Conservation (phyloP, 257 asterid species). For the Coffea canephora region DNA sequence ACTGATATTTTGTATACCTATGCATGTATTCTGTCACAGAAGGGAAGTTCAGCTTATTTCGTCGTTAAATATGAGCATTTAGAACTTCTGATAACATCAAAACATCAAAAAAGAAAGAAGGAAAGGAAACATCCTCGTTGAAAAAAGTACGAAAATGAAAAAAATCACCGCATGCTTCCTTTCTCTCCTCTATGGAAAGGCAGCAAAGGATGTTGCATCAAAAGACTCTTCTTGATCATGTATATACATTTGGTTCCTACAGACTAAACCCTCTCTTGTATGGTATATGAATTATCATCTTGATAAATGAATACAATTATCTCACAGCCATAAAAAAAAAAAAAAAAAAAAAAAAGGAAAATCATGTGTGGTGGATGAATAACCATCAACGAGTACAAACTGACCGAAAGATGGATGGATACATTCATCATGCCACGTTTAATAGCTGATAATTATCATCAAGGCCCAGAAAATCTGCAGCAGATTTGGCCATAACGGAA, state of each 20-base stretch:
- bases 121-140: not conserved
- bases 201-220: not conserved
- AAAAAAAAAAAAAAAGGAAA: too few relatives aligned
- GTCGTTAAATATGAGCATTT: not conserved
- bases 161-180: not conserved
- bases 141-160: not conserved
- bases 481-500: slow-evolving; percentile 65
- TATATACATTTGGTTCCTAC: not conserved
- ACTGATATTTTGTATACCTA: not conserved
- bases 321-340: not conserved
- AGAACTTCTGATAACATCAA: not conserved
- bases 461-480: slow-evolving; percentile 60
- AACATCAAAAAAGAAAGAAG: not conserved
- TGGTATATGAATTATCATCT: not conserved
- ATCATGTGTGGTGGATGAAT: not conserved
- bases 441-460: not conserved
- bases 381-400: not conserved
- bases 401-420: slow-evolving; percentile 10
- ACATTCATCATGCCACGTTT: not conserved
- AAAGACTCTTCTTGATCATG: not conserved
- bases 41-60: not conserved
- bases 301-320: not conserved
- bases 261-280: not conserved
- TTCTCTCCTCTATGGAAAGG: too few relatives aligned
- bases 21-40: not conserved